phyloP scores from a whole-genome alignment of 202 grass and related monocot genomes.

The Tripidium arundinaceum region DNA sequence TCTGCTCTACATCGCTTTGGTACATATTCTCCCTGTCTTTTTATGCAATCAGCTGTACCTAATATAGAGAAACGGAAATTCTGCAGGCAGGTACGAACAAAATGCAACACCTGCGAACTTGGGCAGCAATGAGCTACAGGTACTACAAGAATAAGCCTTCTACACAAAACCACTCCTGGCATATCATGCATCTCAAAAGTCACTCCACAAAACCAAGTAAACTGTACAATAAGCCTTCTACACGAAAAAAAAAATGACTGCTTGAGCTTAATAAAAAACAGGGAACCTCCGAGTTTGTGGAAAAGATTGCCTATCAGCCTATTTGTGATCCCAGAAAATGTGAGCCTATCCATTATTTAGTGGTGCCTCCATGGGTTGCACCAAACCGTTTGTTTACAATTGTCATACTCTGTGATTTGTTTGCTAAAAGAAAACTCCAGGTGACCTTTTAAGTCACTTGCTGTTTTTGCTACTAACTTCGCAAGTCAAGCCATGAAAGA shows the following conservation, averaged over 20 bases:
- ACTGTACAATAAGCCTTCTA: constrained; percentile 31
- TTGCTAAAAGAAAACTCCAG: background rate
- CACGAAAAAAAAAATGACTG: background rate
- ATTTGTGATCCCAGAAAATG: background rate
- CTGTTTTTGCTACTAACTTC: constrained; percentile 24
- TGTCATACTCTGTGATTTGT: constrained; percentile 17
- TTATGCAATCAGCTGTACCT: too few species aligned
- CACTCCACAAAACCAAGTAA: constrained; percentile 4
- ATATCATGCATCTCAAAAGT: constrained; percentile 17
- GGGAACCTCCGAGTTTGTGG: background rate
- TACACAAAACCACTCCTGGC: too few species aligned
- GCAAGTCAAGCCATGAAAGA: background rate
- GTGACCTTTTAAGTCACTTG: constrained; percentile 30
- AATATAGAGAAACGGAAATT: too few species aligned
- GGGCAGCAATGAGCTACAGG: constrained; percentile 9
- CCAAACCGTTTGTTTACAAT: constrained; percentile 16
- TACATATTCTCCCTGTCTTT: background rate
- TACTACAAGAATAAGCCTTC: too few species aligned
- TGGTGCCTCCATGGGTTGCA: background rate
- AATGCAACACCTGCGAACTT: too few species aligned
- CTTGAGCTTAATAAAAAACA: constrained; percentile 26
- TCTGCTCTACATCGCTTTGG: background rate
- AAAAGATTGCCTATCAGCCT: background rate
- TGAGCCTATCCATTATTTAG: constrained; percentile 27
- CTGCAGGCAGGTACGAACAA: too few species aligned